Conservation (phyloP, 225 moss, liverwort and hornwort species). For the Asterella californica region DNA sequence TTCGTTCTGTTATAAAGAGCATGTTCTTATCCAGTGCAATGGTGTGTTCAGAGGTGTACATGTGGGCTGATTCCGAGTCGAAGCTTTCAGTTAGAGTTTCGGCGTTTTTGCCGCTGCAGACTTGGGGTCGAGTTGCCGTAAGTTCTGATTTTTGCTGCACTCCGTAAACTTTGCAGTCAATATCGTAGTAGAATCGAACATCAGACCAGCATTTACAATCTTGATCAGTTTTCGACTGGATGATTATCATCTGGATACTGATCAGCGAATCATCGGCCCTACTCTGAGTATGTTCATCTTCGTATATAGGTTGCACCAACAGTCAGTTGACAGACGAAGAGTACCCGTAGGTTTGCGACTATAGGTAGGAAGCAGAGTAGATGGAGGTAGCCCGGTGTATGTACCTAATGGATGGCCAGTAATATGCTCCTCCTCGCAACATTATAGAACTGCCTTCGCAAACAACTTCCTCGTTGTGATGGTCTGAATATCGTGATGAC, state of each 20-base stretch:
- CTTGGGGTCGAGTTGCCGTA: constrained; percentile 69
- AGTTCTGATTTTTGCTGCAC: background rate
- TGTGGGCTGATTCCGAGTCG: constrained; percentile 62
- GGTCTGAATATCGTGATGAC: constrained; percentile 11
- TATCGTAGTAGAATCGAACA: no score
- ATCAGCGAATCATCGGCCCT: background rate
- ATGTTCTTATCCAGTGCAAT: background rate
- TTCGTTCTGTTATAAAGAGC: background rate
- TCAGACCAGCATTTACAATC: background rate
- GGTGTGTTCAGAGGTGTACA: constrained; percentile 54
- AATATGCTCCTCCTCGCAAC: background rate
- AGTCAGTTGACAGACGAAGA: background rate
- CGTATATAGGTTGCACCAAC: background rate
- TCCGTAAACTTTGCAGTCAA: no score
- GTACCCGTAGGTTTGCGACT: background rate
- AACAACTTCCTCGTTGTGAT: background rate
- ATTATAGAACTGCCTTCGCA: background rate
- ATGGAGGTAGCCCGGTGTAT: background rate
- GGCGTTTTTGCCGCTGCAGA: constrained; percentile 68
- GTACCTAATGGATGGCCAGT: background rate
- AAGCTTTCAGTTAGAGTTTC: constrained; percentile 60
- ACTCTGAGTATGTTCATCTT: background rate
- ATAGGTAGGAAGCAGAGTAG: background rate
- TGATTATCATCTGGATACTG: background rate
- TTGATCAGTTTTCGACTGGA: background rate